Percentiles rank a stretch among this genome's conserved stretches.
Evolutionary conservation across 2,329 filamentous ascomycete genomes (phyloP).

Genomic region (Onygenales sp.): DNA sequence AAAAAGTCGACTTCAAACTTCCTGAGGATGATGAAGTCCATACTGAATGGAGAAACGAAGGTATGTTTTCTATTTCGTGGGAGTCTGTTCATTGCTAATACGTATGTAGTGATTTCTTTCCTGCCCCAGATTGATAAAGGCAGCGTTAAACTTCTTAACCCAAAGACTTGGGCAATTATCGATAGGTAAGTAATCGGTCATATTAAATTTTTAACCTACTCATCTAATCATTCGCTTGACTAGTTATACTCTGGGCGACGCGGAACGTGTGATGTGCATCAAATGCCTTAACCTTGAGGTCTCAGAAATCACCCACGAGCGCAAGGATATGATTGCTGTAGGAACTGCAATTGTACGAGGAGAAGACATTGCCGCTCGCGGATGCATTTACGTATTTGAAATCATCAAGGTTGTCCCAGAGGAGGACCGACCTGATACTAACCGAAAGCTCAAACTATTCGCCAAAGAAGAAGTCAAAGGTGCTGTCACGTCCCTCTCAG

Average conservation of each 20-base stretch:
- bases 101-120: conserved; percentile 39
- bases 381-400: conserved; percentile 82
- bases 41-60: conserved; percentile 67
- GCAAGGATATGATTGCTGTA: conserved; percentile 70
- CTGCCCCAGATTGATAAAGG: conserved; percentile 63
- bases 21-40: conserved; percentile 81
- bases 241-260: conserved; percentile 57
- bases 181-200: conserved; percentile 43
- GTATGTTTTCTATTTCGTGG: conserved; percentile 17
- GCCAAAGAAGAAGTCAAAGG: conserved; percentile 88
- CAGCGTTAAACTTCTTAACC: conserved; percentile 67
- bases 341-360: conserved; percentile 80
- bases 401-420: conserved; percentile 87
- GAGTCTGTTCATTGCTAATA: conserved; percentile 8
- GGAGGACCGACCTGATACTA: conserved; percentile 74
- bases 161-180: conserved; percentile 66
- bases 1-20: conserved; percentile 63
- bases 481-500: conserved; percentile 76
- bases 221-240: conserved; percentile 6
- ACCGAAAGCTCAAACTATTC: conserved; percentile 73
- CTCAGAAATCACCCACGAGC: conserved; percentile 82
- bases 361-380: conserved; percentile 79
- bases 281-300: conserved; percentile 78
- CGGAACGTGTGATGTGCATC: conserved; percentile 71
- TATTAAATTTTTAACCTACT: background rate